These are phyloP conservation scores for Baeospora myosura DNA, from an alignment of 1,284 basidiomycete species.

Conservation along the genomic window DNA sequence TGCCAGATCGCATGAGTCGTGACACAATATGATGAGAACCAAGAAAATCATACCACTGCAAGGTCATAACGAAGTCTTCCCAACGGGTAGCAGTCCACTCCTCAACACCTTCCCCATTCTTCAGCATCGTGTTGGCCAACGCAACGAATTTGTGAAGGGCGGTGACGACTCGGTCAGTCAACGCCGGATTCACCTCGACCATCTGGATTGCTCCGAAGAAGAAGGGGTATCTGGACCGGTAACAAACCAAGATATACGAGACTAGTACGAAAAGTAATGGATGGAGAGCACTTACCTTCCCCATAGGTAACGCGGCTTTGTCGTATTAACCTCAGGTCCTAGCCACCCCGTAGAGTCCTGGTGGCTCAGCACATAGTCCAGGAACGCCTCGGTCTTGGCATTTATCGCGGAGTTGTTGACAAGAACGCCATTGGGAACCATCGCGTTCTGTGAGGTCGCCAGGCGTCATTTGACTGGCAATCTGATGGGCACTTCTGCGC, in stretches of 20 bases:
- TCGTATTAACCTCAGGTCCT: conserved; percentile 48
- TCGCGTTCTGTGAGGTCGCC: conserved; percentile 35
- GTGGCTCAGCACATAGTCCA: conserved; percentile 46
- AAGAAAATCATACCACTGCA: conserved; percentile 39
- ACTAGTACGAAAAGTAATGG: not conserved
- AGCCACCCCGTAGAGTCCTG: conserved; percentile 53
- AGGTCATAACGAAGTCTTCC: conserved; percentile 48
- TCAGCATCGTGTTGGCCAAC: conserved; percentile 50
- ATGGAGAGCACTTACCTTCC: conserved; percentile 30
- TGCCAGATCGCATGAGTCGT: not conserved
- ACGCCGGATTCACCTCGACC: conserved; percentile 39
- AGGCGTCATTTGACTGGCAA: not conserved
- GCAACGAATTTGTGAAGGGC: conserved; percentile 45
- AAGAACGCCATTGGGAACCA: conserved; percentile 45
- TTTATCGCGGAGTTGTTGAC: conserved; percentile 39
- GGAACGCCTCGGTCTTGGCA: conserved; percentile 39
- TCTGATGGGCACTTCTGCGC: not conserved
- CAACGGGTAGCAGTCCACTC: conserved; percentile 48
- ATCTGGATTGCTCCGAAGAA: conserved; percentile 50
- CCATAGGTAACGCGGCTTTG: conserved; percentile 49
- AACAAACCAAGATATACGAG: not conserved
- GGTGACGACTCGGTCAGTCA: conserved; percentile 36
- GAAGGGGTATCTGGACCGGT: conserved; percentile 38
- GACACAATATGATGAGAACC: not conserved
- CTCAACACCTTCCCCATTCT: conserved; percentile 43